These are phyloP conservation scores for Daedaleopsis nitida DNA, from an alignment of 768 basidiomycete species.

Conservation along the genomic window DNA sequence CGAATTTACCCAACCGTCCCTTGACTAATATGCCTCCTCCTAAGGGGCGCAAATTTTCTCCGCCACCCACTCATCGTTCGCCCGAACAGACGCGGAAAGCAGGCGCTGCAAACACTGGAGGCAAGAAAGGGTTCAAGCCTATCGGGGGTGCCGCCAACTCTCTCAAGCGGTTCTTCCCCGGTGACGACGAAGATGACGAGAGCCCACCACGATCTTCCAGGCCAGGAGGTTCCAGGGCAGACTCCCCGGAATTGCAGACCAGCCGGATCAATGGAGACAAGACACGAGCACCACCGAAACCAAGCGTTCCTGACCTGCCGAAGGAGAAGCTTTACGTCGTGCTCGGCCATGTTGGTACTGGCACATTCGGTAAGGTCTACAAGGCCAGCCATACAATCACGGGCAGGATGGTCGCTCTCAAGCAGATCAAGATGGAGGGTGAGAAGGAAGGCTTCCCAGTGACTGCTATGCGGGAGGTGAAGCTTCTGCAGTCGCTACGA, in stretches of 20 bases:
- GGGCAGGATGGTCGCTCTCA: constrained; percentile 83
- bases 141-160: constrained; percentile 57
- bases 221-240: not conserved
- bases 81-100: not conserved
- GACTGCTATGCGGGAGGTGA: constrained; percentile 98
- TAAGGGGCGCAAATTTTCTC: constrained; percentile 1
- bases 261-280: constrained; percentile 13
- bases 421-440: constrained; percentile 96
- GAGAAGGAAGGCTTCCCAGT: constrained; percentile 99
- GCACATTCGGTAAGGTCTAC: constrained; percentile 98
- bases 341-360: constrained; percentile 93
- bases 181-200: constrained; percentile 70
- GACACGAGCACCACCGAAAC: not conserved
- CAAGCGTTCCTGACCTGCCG: constrained; percentile 16
- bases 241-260: constrained; percentile 17
- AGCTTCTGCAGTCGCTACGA: constrained; percentile 86
- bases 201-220: constrained; percentile 28
- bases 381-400: constrained; percentile 86
- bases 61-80: constrained; percentile 5
- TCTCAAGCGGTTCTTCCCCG: constrained; percentile 81
- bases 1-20: constrained; percentile 11
- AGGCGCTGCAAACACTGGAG: not conserved
- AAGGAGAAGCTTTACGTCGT: constrained; percentile 75
- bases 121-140: constrained; percentile 63
- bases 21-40: constrained; percentile 12